Conservation (phyloP, 2,329 filamentous ascomycete species). For the Fusarium beomiforme region DNA sequence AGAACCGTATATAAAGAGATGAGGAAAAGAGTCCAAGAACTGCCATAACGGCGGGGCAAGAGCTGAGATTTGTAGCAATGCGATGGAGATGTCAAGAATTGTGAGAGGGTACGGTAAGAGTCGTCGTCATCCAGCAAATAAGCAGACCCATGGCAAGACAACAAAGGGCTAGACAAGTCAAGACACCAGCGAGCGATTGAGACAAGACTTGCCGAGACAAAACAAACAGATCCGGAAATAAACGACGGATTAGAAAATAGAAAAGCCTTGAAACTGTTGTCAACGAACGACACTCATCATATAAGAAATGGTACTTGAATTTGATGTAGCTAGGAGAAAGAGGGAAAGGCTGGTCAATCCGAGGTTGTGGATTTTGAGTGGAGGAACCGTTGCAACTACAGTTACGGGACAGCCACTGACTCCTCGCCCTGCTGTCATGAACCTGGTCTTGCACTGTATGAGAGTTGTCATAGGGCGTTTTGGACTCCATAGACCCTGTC, state of each 20-base stretch:
- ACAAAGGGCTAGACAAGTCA: constrained; percentile 10
- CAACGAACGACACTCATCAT: constrained; percentile 26
- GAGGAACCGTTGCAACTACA: constrained; percentile 13
- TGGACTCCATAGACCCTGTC: constrained; percentile 4
- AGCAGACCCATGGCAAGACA: constrained; percentile 25
- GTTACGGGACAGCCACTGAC: constrained; percentile 1
- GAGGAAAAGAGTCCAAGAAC: constrained; percentile 2
- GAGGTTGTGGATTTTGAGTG: background rate
- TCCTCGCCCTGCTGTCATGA: background rate
- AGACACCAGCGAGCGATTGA: constrained; percentile 14
- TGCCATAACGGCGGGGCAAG: constrained; percentile 21
- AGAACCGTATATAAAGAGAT: constrained; percentile 17
- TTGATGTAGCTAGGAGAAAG: constrained; percentile 20
- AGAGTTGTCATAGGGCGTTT: constrained; percentile 8
- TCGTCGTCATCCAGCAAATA: constrained; percentile 38
- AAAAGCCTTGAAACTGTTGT: background rate
- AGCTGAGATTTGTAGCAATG: background rate
- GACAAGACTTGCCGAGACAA: constrained; percentile 21
- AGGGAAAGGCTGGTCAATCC: constrained; percentile 1
- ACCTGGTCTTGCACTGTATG: background rate
- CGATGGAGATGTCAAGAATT: constrained; percentile 1
- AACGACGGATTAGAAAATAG: constrained; percentile 5
- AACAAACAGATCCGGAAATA: background rate
- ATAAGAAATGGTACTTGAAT: constrained; percentile 11
- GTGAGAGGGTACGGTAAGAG: constrained; percentile 29